Percentiles rank a stretch among this genome's conserved stretches.
These are phyloP conservation scores for Kazachstania sp. DNA, from an alignment of 1,139 yeast genomes.

Conservation along the genomic window DNA sequence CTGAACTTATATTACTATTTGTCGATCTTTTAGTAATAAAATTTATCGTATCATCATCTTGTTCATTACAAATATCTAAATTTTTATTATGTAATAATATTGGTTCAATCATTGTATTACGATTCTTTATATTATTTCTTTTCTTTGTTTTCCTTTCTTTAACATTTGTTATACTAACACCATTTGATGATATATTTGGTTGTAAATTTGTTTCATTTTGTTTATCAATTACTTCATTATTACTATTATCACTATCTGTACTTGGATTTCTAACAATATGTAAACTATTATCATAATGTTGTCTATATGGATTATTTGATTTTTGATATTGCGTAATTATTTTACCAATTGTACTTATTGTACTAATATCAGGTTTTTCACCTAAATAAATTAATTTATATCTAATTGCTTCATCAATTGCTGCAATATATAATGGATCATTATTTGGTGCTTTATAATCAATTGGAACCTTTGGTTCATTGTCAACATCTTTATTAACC, in stretches of 20 bases:
- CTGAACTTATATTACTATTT: not conserved
- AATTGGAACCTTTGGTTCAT: not conserved
- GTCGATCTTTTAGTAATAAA: not conserved
- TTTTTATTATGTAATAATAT: not conserved
- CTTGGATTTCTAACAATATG: not conserved
- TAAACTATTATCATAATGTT: not conserved
- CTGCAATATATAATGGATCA: constrained; percentile 4
- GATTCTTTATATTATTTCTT: not conserved
- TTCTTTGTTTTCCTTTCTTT: not conserved
- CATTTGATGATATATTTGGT: not conserved
- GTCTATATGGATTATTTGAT: not conserved
- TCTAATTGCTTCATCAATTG: not conserved
- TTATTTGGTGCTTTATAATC: constrained; percentile 8
- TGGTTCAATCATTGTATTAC: not conserved
- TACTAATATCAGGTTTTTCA: not conserved
- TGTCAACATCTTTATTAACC: not conserved
- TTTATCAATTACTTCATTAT: not conserved
- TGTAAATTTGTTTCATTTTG: not conserved
- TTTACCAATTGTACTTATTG: not conserved
- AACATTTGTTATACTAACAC: not conserved
- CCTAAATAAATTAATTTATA: not conserved
- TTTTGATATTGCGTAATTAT: not conserved
- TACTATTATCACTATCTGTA: not conserved
- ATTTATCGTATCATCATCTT: not conserved
- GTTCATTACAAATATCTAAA: not conserved